A percentile compares a stretch with the other conserved stretches of the same genome.
Conservation (phyloP, 2,329 filamentous ascomycete species). For the Huntiella decipiens region DNA sequence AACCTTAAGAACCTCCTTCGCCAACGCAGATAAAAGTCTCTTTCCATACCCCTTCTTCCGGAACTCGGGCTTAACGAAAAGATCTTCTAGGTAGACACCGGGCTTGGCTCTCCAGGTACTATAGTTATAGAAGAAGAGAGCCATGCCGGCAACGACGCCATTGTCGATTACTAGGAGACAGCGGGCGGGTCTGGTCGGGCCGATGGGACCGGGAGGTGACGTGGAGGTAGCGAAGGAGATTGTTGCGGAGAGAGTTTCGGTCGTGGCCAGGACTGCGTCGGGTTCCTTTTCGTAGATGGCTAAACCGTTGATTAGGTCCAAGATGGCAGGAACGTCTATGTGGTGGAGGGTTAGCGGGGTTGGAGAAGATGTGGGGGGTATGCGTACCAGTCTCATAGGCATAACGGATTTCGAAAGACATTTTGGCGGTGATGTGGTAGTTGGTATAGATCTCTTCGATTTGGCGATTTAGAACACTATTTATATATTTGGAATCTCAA, state of each 20-base stretch:
- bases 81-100: slow-evolving; percentile 83
- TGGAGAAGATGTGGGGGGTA: background rate
- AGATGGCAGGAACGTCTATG: slow-evolving; percentile 63
- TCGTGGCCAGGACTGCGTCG: slow-evolving; percentile 58
- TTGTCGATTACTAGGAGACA: slow-evolving; percentile 47
- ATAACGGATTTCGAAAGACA: background rate
- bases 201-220: slow-evolving; percentile 27
- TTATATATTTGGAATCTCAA: too few species aligned
- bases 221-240: slow-evolving; percentile 51
- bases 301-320: slow-evolving; percentile 64
- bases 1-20: slow-evolving; percentile 57
- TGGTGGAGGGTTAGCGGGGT: slow-evolving; percentile 1
- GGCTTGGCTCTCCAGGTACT: slow-evolving; percentile 77
- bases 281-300: slow-evolving; percentile 73
- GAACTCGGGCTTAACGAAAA: slow-evolving; percentile 58
- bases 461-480: too few species aligned
- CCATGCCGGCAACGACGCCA: slow-evolving; percentile 47
- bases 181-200: slow-evolving; percentile 45
- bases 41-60: slow-evolving; percentile 67
- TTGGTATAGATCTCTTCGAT: too few species aligned
- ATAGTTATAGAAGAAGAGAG: slow-evolving; percentile 90
- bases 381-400: background rate
- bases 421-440: background rate
- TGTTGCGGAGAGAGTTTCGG: slow-evolving; percentile 50
- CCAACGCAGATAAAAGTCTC: slow-evolving; percentile 52